Conservation (phyloP, 176 grass and related monocot genomes). For the Rhynchospora tenuis region DNA sequence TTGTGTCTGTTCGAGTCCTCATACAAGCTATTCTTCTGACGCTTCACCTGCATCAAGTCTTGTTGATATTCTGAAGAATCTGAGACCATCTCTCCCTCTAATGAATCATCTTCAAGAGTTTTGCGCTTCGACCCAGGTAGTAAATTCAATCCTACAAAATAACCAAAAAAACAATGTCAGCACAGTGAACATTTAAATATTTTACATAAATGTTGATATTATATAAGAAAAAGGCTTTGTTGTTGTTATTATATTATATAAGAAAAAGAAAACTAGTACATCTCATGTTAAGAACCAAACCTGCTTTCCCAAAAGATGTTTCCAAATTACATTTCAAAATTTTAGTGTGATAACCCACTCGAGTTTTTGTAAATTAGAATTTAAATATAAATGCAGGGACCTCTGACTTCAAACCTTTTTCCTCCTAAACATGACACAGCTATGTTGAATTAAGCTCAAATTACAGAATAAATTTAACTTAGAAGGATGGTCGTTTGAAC, state of each 20-base stretch:
- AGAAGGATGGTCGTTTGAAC: background rate
- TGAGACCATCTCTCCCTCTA: constrained; percentile 41
- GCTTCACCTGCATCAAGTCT: constrained; percentile 43
- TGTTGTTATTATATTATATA: background rate
- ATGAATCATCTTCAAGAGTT: constrained; percentile 36
- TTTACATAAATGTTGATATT: background rate
- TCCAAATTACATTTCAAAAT: background rate
- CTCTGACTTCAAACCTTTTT: background rate
- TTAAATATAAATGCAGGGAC: no score
- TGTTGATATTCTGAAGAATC: constrained; percentile 37
- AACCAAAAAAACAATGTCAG: background rate
- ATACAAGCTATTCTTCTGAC: constrained; percentile 43
- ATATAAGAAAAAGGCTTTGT: background rate
- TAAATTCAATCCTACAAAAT: constrained; percentile 63
- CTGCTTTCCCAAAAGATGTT: background rate
- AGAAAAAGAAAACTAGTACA: background rate
- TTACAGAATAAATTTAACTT: background rate
- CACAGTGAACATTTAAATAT: background rate
- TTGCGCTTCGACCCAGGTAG: constrained; percentile 91
- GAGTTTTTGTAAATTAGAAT: no score
- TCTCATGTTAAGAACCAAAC: background rate
- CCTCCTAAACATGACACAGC: background rate
- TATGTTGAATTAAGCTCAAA: background rate
- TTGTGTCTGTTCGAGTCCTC: constrained; percentile 40
- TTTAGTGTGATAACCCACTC: background rate